A percentile compares a stretch with the other conserved stretches of the same genome.
These are phyloP conservation scores for Hemisphaericaspora nanyangensis DNA, from an alignment of 805 yeast genomes.

Conservation along the genomic window DNA sequence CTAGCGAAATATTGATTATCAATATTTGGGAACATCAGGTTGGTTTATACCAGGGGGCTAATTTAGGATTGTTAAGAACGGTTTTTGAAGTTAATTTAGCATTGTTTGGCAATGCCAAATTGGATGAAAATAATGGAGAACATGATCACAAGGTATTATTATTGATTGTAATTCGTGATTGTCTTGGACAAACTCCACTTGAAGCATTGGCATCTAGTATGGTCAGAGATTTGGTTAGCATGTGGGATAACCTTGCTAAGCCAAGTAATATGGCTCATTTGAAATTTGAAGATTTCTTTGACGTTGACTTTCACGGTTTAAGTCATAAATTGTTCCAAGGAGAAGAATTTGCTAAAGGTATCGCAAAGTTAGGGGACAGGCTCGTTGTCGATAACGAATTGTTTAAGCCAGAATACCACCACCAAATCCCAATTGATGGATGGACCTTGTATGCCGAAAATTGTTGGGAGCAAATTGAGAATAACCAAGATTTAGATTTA, in stretches of 20 bases:
- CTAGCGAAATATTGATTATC: conserved; percentile 84
- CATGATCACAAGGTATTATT: conserved; percentile 59
- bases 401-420: conserved; percentile 72
- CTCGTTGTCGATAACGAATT: conserved; percentile 43
- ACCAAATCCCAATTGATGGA: conserved; percentile 88
- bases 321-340: conserved; percentile 83
- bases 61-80: conserved; percentile 91
- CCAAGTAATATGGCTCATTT: conserved; percentile 60
- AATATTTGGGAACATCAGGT: conserved; percentile 98
- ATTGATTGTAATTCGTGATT: conserved; percentile 89
- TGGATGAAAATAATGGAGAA: conserved; percentile 20
- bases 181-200: conserved; percentile 81
- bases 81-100: conserved; percentile 94
- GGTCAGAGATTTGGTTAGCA: conserved; percentile 62
- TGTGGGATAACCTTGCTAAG: conserved; percentile 76
- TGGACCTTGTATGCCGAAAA: conserved; percentile 90
- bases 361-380: conserved; percentile 59
- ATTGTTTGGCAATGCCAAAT: conserved; percentile 62
- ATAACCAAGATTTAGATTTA: conserved; percentile 88
- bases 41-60: conserved; percentile 96
- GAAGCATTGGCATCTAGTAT: conserved; percentile 66
- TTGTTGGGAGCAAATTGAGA: conserved; percentile 92
- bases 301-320: conserved; percentile 73
- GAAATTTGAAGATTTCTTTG: conserved; percentile 73
- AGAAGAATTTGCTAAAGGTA: conserved; percentile 62